phyloP scores from a whole-genome alignment of 257 asterid species.

The Scutellaria barbata region DNA sequence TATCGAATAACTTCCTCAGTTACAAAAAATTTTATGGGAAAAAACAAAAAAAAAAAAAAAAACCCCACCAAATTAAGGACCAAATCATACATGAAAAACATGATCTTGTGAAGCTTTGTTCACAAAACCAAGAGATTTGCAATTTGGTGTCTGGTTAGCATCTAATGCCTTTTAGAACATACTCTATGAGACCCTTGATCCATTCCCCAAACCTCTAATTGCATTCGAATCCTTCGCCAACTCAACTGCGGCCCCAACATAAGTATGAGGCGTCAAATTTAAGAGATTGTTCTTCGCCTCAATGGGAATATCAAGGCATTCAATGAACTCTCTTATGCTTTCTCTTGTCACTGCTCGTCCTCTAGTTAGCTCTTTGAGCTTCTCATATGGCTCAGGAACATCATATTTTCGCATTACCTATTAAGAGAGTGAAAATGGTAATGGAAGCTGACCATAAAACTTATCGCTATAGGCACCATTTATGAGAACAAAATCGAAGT shows the following conservation, averaged over 20 bases:
- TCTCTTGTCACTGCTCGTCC: conserved; percentile 78
- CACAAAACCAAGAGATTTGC: no score
- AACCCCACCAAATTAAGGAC: no score
- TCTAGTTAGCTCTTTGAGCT: conserved; percentile 88
- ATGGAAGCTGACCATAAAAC: no score
- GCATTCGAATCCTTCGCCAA: conserved; percentile 37
- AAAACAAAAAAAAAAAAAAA: no score
- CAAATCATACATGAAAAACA: no score
- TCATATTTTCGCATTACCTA: conserved; percentile 93
- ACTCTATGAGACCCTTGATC: conserved; percentile 19
- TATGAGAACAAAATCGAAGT: no score
- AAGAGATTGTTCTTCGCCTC: conserved; percentile 70
- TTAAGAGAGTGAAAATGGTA: not conserved
- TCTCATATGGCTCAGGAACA: conserved; percentile 93
- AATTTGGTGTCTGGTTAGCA: no score
- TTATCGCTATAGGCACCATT: no score
- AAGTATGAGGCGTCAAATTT: conserved; percentile 76
- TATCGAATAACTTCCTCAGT: no score
- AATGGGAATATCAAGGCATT: conserved; percentile 63
- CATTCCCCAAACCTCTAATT: conserved; percentile 33
- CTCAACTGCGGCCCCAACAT: conserved; percentile 44
- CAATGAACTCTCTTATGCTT: conserved; percentile 71
- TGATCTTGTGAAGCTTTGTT: no score
- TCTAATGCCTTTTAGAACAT: no score
- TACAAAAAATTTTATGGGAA: no score